Percentiles rank a stretch among this genome's conserved stretches.
Conservation (phyloP, 2,329 filamentous ascomycete genomes). For the Chaetomium sp. region DNA sequence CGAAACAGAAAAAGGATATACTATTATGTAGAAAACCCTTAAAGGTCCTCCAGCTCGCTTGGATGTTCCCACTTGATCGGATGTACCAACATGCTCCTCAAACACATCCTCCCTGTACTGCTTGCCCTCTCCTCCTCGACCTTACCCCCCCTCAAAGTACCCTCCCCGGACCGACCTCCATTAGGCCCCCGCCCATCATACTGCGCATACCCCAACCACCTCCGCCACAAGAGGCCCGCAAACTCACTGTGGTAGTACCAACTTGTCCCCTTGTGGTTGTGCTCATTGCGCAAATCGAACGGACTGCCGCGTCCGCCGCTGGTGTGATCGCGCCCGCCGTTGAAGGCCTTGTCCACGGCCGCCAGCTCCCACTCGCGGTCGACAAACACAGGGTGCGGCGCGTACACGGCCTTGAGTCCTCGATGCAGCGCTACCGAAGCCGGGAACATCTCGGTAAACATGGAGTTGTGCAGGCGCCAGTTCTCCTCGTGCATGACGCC, state of each 20-base stretch:
- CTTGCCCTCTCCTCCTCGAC: slow-evolving; percentile 39
- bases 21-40: neutral
- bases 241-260: slow-evolving; percentile 85
- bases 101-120: slow-evolving; percentile 62
- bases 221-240: slow-evolving; percentile 67
- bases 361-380: slow-evolving; percentile 67
- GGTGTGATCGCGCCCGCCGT: slow-evolving; percentile 63
- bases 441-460: slow-evolving; percentile 78
- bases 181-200: slow-evolving; percentile 43
- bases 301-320: slow-evolving; percentile 59
- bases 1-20: neutral
- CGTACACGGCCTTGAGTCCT: slow-evolving; percentile 71
- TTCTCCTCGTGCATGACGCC: slow-evolving; percentile 70
- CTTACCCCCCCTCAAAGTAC: slow-evolving; percentile 45
- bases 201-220: slow-evolving; percentile 63
- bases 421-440: slow-evolving; percentile 65
- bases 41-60: slow-evolving; percentile 29
- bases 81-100: slow-evolving; percentile 74
- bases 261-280: slow-evolving; percentile 73
- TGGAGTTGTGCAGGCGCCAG: slow-evolving; percentile 58
- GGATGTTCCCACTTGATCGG: slow-evolving; percentile 65
- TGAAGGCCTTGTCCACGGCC: slow-evolving; percentile 71
- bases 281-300: slow-evolving; percentile 64
- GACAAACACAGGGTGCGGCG: slow-evolving; percentile 73
- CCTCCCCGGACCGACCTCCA: slow-evolving; percentile 44